phyloP scores from a whole-genome alignment of 2,329 filamentous ascomycete genomes.

The Parasarocladium wereldwijsianum region DNA sequence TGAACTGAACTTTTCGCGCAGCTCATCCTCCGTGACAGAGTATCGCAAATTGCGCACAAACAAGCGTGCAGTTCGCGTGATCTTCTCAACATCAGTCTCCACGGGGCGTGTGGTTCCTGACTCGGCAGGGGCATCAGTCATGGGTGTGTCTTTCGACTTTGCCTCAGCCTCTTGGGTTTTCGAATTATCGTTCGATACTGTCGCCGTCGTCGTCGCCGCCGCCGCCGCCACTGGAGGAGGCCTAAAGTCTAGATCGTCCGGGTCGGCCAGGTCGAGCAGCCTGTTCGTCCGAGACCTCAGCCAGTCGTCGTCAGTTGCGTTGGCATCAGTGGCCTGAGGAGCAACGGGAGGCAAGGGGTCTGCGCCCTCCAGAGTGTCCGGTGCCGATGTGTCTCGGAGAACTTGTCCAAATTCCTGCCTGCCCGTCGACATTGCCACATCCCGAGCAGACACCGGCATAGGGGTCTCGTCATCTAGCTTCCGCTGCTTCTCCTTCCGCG shows the following conservation, averaged over 20 bases:
- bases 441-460: slow-evolving; percentile 2
- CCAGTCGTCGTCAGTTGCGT: slow-evolving; percentile 75
- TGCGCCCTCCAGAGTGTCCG: slow-evolving; percentile 1
- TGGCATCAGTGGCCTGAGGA: slow-evolving; percentile 12
- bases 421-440: not conserved
- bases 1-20: slow-evolving; percentile 54
- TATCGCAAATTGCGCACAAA: slow-evolving; percentile 87
- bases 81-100: slow-evolving; percentile 32
- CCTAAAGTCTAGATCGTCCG: slow-evolving; percentile 35
- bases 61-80: slow-evolving; percentile 60
- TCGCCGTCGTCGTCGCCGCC: slow-evolving; percentile 1
- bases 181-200: slow-evolving; percentile 8
- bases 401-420: not conserved
- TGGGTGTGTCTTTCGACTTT: not conserved
- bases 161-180: not conserved
- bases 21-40: slow-evolving; percentile 59
- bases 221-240: slow-evolving; percentile 5
- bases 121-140: slow-evolving; percentile 13
- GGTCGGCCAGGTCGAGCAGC: slow-evolving; percentile 69
- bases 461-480: slow-evolving; percentile 4
- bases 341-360: slow-evolving; percentile 3
- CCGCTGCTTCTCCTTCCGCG: slow-evolving; percentile 32
- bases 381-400: slow-evolving; percentile 3
- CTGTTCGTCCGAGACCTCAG: slow-evolving; percentile 77
- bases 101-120: slow-evolving; percentile 15